These are phyloP conservation scores for Astragalus glycyphyllos DNA, from an alignment of 306 rosid genomes.

Conservation along the genomic window DNA sequence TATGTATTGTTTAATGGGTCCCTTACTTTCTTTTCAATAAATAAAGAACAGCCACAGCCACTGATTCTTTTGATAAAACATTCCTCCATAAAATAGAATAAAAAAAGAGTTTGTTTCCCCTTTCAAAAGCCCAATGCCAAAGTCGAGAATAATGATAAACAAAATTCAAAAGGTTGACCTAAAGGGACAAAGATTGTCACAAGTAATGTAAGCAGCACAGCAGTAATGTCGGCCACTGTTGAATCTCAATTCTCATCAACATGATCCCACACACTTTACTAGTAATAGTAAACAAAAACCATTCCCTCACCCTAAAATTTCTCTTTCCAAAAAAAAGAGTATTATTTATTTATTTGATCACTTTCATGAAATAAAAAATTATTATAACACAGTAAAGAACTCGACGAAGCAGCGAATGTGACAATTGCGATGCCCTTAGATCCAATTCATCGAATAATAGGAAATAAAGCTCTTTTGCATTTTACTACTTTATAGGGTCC, in stretches of 20 bases:
- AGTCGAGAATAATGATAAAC: not conserved
- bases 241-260: not conserved
- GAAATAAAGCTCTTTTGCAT: not conserved
- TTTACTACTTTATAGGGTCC: slow-evolving; percentile 32
- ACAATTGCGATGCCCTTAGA: not conserved
- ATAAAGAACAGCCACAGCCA: slow-evolving; percentile 21
- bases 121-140: slow-evolving; percentile 6
- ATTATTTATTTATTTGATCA: not conserved
- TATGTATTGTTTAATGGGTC: slow-evolving; percentile 6
- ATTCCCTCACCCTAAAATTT: no score
- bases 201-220: slow-evolving; percentile 32
- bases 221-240: slow-evolving; percentile 39
- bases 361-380: not conserved
- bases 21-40: slow-evolving; percentile 24
- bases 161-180: slow-evolving; percentile 27
- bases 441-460: not conserved
- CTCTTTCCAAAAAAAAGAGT: no score
- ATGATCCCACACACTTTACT: slow-evolving; percentile 1
- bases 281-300: no score
- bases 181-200: slow-evolving; percentile 39
- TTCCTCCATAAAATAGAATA: not conserved
- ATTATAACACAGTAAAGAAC: not conserved
- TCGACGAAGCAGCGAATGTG: slow-evolving; percentile 5
- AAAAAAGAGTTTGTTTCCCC: not conserved
- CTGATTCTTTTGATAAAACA: not conserved